Conservation (phyloP, 1,139 yeast genomes). For the Debaryomyces sp. region DNA sequence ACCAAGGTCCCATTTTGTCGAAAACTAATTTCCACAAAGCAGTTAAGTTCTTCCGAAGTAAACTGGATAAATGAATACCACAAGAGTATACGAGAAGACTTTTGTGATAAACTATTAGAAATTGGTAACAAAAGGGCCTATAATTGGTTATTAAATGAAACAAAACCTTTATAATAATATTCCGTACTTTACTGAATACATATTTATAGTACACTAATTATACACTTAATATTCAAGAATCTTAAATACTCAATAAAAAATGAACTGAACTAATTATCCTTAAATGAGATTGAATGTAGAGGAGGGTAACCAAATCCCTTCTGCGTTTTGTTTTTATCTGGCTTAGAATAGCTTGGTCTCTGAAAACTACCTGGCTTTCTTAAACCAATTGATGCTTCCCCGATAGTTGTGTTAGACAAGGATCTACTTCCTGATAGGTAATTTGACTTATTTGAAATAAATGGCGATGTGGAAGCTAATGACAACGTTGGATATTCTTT, state of each 20-base stretch:
- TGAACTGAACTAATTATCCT: conserved; percentile 2
- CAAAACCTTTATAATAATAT: conserved; percentile 28
- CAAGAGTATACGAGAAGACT: conserved; percentile 36
- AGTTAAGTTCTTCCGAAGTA: conserved; percentile 42
- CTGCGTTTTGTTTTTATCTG: conserved; percentile 22
- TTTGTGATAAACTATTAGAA: conserved; percentile 35
- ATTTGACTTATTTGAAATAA: conserved; percentile 34
- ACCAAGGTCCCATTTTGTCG: conserved; percentile 59
- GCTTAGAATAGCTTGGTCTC: conserved; percentile 25
- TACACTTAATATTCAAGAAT: neutral
- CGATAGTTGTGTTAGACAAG: conserved; percentile 7
- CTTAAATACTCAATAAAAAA: neutral
- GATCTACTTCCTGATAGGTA: conserved; percentile 15
- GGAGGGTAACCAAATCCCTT: conserved; percentile 24
- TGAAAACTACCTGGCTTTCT: conserved; percentile 58
- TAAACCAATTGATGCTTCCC: conserved; percentile 26
- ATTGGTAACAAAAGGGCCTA: conserved; percentile 44
- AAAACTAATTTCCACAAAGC: conserved; percentile 43
- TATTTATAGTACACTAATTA: conserved; percentile 3
- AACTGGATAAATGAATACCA: conserved; percentile 57
- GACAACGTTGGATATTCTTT: conserved; percentile 22
- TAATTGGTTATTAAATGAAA: conserved; percentile 43
- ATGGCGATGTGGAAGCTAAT: conserved; percentile 34
- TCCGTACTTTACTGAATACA: neutral
- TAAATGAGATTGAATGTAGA: conserved; percentile 30